A percentile compares a stretch with the other conserved stretches of the same genome.
Conservation (phyloP, 2,329 filamentous ascomycete genomes). For the Trichothecium sympodiale region DNA sequence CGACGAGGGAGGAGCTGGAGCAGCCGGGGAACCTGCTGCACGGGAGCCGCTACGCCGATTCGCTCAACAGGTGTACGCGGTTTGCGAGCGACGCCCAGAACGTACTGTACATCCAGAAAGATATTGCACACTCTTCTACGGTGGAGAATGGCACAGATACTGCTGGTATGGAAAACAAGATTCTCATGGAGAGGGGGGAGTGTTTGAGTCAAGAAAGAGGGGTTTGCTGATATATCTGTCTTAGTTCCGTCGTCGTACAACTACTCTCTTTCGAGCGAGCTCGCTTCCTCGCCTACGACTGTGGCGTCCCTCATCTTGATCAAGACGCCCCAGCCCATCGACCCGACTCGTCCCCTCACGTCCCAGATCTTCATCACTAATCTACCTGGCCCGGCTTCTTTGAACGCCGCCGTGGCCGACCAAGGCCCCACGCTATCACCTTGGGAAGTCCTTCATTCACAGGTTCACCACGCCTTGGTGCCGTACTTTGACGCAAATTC, state of each 20-base stretch:
- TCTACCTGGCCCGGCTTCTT: slow-evolving; percentile 68
- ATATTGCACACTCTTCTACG: slow-evolving; percentile 45
- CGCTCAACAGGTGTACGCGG: slow-evolving; percentile 73
- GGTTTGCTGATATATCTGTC: slow-evolving; percentile 6
- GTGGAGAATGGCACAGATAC: slow-evolving; percentile 36
- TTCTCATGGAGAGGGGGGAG: background rate
- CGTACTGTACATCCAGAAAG: slow-evolving; percentile 86
- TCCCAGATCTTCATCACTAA: slow-evolving; percentile 90
- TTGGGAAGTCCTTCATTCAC: slow-evolving; percentile 84
- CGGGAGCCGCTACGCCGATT: slow-evolving; percentile 60
- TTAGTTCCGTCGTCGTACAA: slow-evolving; percentile 46
- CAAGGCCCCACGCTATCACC: slow-evolving; percentile 68
- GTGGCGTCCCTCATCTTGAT: slow-evolving; percentile 78
- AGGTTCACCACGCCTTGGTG: slow-evolving; percentile 82
- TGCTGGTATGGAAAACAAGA: slow-evolving; percentile 24
- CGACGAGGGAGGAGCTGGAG: slow-evolving; percentile 68
- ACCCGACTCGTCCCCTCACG: slow-evolving; percentile 69
- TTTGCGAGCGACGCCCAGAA: slow-evolving; percentile 84
- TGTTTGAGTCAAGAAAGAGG: too few relatives aligned
- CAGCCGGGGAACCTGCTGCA: slow-evolving; percentile 74
- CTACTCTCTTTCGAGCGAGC: slow-evolving; percentile 73
- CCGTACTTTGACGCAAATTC: slow-evolving; percentile 98
- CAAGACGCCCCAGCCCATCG: slow-evolving; percentile 81
- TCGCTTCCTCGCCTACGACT: slow-evolving; percentile 69
- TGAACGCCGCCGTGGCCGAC: slow-evolving; percentile 54